Base-by-base conservation (phyloP, 1,284 basidiomycete species). In the Phlebopus sp. region DNA sequence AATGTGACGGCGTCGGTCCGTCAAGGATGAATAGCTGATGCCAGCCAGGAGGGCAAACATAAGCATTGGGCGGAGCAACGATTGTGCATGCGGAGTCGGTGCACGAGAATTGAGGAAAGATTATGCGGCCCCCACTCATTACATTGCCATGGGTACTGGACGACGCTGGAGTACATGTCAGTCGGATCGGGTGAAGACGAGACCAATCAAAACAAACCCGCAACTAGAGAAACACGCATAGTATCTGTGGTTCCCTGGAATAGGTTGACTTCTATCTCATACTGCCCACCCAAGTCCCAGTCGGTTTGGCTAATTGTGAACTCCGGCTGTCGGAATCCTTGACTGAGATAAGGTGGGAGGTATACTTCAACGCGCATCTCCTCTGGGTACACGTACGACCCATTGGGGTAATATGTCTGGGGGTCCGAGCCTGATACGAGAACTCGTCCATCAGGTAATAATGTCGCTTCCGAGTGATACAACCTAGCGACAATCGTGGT, bases 91-190 rank as follows among this genome's bases (percentile, higher is more conserved):
- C 74, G 40, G 71, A 81, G 4, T 83, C 83, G 3, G 64, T 44
- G 66, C 86, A 88, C 0, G 71, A 69, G 63, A 86, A 83, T 4
- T 67, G 74, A 1, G 85, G 86, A 73, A 88, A 87, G 53, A 88
- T 69, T 1, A 79, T 83, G 39, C 86, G 73, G 4, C 76, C 73
- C 4, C 84, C 85, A 3, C 63, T 68, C 83, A 88, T 86, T 2
- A 78, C 70, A 56, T 86, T 87, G n/a, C 85, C 86, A 56, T 89
- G 86, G 0, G 85, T 88, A 53, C 81, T 85, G n/a, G 86, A 86
- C 1, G 78, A 75, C 2, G 84, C 85, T 84, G 48, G 18, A 37
- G n/a, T 31, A 9, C 21, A 14, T 13, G 5, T 27, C 42, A 46
- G 27, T n/a, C 10, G 7, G 21, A 19, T 18, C 8, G 8, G 25